Evolutionary conservation across 768 basidiomycete species (phyloP), one percentile per base, ranked within the genome.

Genomic region (Amanita thiersii): DNA sequence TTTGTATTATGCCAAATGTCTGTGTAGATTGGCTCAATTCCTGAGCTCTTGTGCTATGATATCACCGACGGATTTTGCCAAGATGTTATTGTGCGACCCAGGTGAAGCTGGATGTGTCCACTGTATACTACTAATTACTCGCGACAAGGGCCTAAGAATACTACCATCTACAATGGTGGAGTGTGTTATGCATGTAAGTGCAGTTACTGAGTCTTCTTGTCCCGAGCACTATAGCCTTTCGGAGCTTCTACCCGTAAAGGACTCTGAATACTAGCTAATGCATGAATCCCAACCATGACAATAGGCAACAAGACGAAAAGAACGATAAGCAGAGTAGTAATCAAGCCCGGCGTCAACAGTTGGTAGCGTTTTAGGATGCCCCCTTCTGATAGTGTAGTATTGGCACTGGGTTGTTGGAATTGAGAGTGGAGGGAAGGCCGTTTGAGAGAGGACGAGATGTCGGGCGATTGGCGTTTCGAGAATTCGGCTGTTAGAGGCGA

Each of bases 341-440:
- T 85, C 36, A 90, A 68, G 0, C 71, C 81, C 1, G 87, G 82
- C 0, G 85, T 86, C 36, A 89, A 73, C 34, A 87, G 70, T 54
- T 87, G 85, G 58, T 87, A 88, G 24, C 68, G 74, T 47, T 78
- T 70, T 19, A 89, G 69, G 42, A 88, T 77, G 7, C 84, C 81
- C 17, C 72, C 75, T 5, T 62, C 55, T 4, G 69, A 57, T 1
- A 66, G 56, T 12, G 67, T 65, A 8, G 63, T 52, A 43, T 69
- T 69, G 39, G 48, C n/a, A n/a, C 48, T 9, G 51, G 49, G 12
- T 45, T 48, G 48, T 48, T 17, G 48, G 43, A 37, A 51, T 45
- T 26, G 42, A 19, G 37, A 33, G 25, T 34, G 25, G 20, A 40
- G 21, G 23, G 17, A 7, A 31, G 47, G 35, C 24, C 12, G 34